Conservation (phyloP, 768 basidiomycete species). For the Termitomyces sp. region DNA sequence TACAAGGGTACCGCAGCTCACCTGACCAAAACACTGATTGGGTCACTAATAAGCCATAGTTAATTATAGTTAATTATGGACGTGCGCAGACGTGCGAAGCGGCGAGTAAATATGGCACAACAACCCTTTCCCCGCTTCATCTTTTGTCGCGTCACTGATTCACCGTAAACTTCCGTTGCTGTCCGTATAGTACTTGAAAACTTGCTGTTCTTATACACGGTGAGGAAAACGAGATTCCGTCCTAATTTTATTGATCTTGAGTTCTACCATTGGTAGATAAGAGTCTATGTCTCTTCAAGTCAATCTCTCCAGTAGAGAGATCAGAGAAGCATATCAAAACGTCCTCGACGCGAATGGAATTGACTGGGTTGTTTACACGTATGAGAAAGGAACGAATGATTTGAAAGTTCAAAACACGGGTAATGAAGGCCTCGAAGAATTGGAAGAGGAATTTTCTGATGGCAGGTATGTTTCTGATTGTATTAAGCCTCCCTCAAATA, state of each 20-base stretch:
- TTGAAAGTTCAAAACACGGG: conserved; percentile 84
- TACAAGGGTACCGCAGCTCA: background rate
- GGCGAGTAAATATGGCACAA: conserved; percentile 4
- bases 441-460: conserved; percentile 94
- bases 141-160: conserved; percentile 7
- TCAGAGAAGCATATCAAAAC: conserved; percentile 68
- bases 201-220: background rate
- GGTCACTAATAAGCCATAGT: no score
- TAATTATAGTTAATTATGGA: no score
- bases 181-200: background rate
- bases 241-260: background rate
- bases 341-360: conserved; percentile 61
- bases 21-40: background rate
- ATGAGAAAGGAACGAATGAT: conserved; percentile 78
- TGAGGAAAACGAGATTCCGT: background rate
- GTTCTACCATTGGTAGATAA: background rate
- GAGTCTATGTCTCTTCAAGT: conserved; percentile 68
- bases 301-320: conserved; percentile 70
- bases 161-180: background rate
- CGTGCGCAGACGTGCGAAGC: no score
- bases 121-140: background rate
- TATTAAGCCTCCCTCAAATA: conserved; percentile 2
- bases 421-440: conserved; percentile 82
- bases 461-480: conserved; percentile 54
- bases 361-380: conserved; percentile 78